Evolutionary conservation across 148 eudicot species (phyloP).

Genomic region (Camellia japonica): DNA sequence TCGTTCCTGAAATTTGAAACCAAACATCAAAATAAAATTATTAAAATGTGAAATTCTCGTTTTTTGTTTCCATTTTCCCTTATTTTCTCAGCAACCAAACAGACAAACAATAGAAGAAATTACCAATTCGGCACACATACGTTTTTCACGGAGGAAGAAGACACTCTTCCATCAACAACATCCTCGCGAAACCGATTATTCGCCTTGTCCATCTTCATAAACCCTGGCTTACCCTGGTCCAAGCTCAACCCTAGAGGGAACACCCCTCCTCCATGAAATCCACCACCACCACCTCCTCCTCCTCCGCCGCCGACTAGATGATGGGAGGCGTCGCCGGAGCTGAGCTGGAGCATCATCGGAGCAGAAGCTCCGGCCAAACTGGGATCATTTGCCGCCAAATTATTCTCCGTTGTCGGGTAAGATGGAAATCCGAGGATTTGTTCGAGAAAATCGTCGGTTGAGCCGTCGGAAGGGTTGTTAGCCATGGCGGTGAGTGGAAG

Average conservation of each 20-base stretch:
- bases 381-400: slow-evolving; percentile 31
- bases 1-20: not conserved
- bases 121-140: slow-evolving; percentile 23
- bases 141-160: slow-evolving; percentile 37
- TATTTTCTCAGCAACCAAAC: slow-evolving; percentile 7
- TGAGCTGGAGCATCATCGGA: slow-evolving; percentile 60
- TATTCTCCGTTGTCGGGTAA: slow-evolving; percentile 31
- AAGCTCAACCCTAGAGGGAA: slow-evolving; percentile 62
- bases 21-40: not conserved
- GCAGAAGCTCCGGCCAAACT: slow-evolving; percentile 30
- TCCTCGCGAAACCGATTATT: slow-evolving; percentile 54
- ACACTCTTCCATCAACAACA: slow-evolving; percentile 32
- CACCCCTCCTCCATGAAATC: slow-evolving; percentile 31
- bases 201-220: slow-evolving; percentile 38
- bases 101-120: not conserved
- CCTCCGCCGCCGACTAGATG: slow-evolving; percentile 17
- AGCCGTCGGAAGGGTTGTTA: slow-evolving; percentile 13
- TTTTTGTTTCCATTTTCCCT: slow-evolving; percentile 1
- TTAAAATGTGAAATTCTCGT: not conserved
- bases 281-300: slow-evolving; percentile 27
- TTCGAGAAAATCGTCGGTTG: not conserved
- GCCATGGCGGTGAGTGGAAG: slow-evolving; percentile 31
- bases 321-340: slow-evolving; percentile 29
- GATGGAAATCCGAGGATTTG: slow-evolving; percentile 50
- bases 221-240: slow-evolving; percentile 40